Conservation (phyloP, 805 yeast genomes). For the Torulaspora indica region DNA sequence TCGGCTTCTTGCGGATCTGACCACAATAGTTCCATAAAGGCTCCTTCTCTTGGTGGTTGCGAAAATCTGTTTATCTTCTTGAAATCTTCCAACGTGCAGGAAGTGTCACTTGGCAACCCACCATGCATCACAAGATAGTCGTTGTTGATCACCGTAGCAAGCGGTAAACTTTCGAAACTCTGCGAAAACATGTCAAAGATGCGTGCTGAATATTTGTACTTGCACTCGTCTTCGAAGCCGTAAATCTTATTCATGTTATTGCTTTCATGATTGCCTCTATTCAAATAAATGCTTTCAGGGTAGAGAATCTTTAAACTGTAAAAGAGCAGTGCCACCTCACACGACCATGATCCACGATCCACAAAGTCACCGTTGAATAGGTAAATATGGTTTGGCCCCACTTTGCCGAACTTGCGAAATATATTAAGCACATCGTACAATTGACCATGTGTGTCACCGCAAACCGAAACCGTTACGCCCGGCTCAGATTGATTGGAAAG, state of each 20-base stretch:
- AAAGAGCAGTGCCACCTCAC: conserved; percentile 83
- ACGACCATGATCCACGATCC: conserved; percentile 97
- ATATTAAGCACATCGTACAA: conserved; percentile 83
- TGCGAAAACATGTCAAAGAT: conserved; percentile 79
- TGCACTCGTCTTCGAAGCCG: conserved; percentile 95
- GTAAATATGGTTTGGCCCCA: conserved; percentile 58
- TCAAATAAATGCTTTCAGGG: conserved; percentile 67
- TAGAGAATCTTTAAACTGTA: conserved; percentile 71
- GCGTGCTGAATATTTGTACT: conserved; percentile 77
- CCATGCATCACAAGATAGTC: conserved; percentile 92
- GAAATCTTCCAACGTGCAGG: conserved; percentile 67
- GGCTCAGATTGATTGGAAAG: conserved; percentile 38
- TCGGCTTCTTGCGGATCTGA: conserved; percentile 82
- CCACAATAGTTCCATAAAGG: conserved; percentile 96
- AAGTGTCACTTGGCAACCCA: conserved; percentile 80
- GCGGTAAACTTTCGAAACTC: conserved; percentile 79
- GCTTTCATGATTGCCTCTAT: conserved; percentile 96
- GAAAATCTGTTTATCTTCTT: conserved; percentile 65
- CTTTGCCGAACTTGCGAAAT: conserved; percentile 69
- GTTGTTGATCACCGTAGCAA: conserved; percentile 73
- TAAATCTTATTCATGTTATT: conserved; percentile 94
- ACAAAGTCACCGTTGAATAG: conserved; percentile 97
- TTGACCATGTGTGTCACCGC: conserved; percentile 98
- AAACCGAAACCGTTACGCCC: conserved; percentile 59
- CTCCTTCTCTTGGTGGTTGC: conserved; percentile 87